These are phyloP conservation scores for Cyberlindnera suaveolens DNA, from an alignment of 805 yeast genomes.

Conservation along the genomic window DNA sequence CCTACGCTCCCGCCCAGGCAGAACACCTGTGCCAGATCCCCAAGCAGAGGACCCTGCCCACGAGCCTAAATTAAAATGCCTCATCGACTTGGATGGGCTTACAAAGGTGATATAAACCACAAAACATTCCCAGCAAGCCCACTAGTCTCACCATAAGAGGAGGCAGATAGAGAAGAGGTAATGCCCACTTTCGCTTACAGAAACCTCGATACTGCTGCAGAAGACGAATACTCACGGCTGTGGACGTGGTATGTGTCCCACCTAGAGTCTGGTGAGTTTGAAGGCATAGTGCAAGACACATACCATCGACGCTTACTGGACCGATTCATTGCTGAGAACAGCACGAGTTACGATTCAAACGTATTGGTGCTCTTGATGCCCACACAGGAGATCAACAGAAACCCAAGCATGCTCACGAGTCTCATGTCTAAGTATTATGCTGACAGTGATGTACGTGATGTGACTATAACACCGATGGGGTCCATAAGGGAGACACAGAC, in stretches of 20 bases:
- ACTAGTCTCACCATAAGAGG: neutral
- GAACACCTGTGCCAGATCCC: too few species aligned
- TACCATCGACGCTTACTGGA: conserved; percentile 7
- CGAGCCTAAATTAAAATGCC: conserved; percentile 6
- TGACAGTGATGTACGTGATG: conserved; percentile 1
- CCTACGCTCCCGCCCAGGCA: too few species aligned
- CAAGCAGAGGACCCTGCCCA: too few species aligned
- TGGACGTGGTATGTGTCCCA: conserved; percentile 17
- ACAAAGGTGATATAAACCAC: neutral
- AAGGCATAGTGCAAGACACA: conserved; percentile 11
- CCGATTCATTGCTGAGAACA: conserved; percentile 9
- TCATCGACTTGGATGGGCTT: conserved; percentile 1
- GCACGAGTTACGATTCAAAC: conserved; percentile 10
- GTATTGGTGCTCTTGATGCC: conserved; percentile 13
- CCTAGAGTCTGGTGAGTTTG: conserved; percentile 14
- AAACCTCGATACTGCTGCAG: conserved; percentile 8
- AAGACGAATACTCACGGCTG: conserved; percentile 9
- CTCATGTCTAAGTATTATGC: conserved; percentile 10
- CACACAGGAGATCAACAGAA: conserved; percentile 8
- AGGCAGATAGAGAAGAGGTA: too few species aligned
- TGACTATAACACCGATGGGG: conserved; percentile 14
- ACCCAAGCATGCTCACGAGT: conserved; percentile 10
- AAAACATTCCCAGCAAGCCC: neutral
- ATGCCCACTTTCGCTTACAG: conserved; percentile 15
- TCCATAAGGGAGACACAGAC: conserved; percentile 7